phyloP scores from a whole-genome alignment of 306 rosid genomes.

The Trichosanthes truncata region DNA sequence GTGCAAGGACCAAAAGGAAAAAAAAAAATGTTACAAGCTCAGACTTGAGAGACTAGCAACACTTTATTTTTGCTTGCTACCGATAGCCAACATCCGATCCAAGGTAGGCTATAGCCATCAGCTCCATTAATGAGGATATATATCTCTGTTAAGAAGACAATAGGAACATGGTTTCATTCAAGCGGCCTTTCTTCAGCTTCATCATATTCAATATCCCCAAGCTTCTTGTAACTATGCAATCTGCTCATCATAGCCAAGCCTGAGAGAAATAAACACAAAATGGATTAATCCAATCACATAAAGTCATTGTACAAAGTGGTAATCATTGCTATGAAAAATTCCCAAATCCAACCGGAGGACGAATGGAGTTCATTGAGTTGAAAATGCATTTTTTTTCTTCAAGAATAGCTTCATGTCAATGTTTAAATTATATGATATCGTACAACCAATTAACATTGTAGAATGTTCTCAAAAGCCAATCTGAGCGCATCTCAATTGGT shows the following conservation, averaged over 20 bases:
- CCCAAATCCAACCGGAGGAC: neutral
- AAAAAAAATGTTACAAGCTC: too few species aligned
- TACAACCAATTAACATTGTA: neutral
- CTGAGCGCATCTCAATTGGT: neutral
- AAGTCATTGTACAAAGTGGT: neutral
- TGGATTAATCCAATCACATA: neutral
- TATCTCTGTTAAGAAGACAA: neutral
- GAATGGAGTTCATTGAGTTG: neutral
- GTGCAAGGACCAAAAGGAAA: neutral
- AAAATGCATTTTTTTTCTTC: neutral
- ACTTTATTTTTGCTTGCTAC: neutral
- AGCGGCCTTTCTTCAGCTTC: slow-evolving; percentile 40
- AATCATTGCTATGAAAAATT: neutral
- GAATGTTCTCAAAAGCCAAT: neutral
- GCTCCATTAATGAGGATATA: neutral
- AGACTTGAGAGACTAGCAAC: too few species aligned
- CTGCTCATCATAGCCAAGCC: slow-evolving; percentile 82
- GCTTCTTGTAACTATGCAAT: slow-evolving; percentile 44
- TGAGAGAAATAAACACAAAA: slow-evolving; percentile 14
- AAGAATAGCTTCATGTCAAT: neutral
- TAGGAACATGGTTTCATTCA: slow-evolving; percentile 34
- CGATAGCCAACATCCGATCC: neutral
- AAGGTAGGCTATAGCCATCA: neutral
- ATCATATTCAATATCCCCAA: slow-evolving; percentile 35
- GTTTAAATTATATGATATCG: neutral